Conservation (phyloP, 2,329 filamentous ascomycete genomes). For the Bipolaris oryzae region DNA sequence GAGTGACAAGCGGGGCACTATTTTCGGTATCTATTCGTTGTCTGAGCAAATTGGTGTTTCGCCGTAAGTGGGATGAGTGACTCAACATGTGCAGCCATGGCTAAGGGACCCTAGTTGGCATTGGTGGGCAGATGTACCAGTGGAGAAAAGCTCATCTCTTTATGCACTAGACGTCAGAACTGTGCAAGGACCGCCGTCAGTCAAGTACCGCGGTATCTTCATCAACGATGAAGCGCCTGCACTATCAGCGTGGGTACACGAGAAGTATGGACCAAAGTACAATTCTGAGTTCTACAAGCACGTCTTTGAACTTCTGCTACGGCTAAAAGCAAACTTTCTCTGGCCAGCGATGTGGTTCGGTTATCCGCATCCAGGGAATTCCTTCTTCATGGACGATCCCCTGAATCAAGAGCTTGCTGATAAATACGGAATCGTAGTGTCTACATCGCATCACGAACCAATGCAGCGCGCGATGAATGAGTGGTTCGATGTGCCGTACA, state of each 20-base stretch:
- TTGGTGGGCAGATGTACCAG: background rate
- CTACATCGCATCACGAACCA: constrained; percentile 73
- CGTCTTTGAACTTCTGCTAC: constrained; percentile 72
- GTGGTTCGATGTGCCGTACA: constrained; percentile 12
- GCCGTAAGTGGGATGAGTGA: constrained; percentile 41
- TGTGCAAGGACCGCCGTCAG: constrained; percentile 62
- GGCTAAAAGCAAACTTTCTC: constrained; percentile 72
- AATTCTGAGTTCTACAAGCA: constrained; percentile 68
- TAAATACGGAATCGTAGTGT: constrained; percentile 72
- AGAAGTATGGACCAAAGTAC: constrained; percentile 57
- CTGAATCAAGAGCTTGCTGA: constrained; percentile 70
- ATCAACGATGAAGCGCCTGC: constrained; percentile 71
- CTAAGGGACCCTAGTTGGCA: background rate
- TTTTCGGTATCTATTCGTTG: constrained; percentile 71
- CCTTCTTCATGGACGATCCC: constrained; percentile 72
- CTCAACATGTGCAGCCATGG: background rate
- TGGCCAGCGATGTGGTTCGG: constrained; percentile 70
- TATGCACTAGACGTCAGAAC: constrained; percentile 61
- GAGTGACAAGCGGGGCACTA: constrained; percentile 68
- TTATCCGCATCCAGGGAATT: constrained; percentile 51
- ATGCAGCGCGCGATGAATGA: constrained; percentile 63
- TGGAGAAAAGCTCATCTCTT: constrained; percentile 49
- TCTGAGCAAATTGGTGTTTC: constrained; percentile 74
- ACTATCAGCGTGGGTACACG: constrained; percentile 62
- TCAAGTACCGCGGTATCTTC: constrained; percentile 72